Evolutionary conservation across 805 yeast species (phyloP), one percentile per base, ranked within the genome.

Genomic region (Ogataea ganodermae): DNA sequence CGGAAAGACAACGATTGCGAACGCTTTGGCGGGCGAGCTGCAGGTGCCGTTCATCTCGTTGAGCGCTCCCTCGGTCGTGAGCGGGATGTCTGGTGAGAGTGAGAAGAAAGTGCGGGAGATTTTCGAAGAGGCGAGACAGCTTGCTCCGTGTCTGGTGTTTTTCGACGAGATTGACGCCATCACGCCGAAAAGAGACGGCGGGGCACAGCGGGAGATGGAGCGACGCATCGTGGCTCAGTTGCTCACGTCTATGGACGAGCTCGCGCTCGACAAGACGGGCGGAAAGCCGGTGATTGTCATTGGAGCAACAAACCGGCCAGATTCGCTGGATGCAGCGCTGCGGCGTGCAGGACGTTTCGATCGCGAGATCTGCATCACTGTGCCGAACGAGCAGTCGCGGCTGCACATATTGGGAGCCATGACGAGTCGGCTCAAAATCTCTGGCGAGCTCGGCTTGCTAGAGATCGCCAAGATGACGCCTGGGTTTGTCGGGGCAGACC

Each of bases 31-130:
- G 1, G 96, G 96, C 23, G 96, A 92, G 61, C 74, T 94, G 26
- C 86, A 89, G 56, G 96, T 94, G 0, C 97, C 98, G 0, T 94
- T 94, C 62, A 81, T 94, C 14, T 84, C 86, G 37, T 76, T 94
- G 1, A 86, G 96, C 22, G 98, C 99, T 0, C 99, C 99, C 1
- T 85, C 96, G 2, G 89, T 94, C 7, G 98, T 94, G 0, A 88
- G 96, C 51, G 99, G 99, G 4, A 94, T 94, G 98, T 89, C 96
- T n/a, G 99, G 99, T 35, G 99, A 94, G 66, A 83, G 92, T 53
- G 99, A 94, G 66, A 94, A 94, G 72, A 91, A 92, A 62, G 74
- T 94, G 18, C 76, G 99, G 52, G 98, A 94, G 49, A 73, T 92
- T 31, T 92, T 92, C 61, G 97, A 90, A 31, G 98, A 94, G 62